These are phyloP conservation scores for Chloromonas sp. DNA, from an alignment of 163 green algal species.

Conservation along the genomic window DNA sequence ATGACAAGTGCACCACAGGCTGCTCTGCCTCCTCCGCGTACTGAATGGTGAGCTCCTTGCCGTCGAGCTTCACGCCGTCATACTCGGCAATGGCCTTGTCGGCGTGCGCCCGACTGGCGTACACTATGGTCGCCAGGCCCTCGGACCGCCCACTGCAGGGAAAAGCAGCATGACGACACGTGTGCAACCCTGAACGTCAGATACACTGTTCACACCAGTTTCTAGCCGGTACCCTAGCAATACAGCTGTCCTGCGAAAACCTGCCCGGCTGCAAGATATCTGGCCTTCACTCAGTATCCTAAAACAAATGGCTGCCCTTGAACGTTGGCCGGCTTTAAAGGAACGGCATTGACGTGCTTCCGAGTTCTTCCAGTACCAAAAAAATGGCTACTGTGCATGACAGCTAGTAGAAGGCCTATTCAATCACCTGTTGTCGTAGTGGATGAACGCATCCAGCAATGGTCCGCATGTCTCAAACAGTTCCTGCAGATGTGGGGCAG, in stretches of 20 bases:
- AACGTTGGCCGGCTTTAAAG: no score
- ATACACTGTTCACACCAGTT: no score
- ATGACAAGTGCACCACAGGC: not conserved
- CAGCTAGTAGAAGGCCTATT: no score
- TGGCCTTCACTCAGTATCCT: no score
- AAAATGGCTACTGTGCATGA: no score
- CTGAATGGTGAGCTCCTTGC: not conserved
- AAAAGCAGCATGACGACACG: not conserved
- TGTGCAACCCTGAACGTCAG: no score
- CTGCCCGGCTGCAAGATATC: no score
- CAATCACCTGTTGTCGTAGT: not conserved
- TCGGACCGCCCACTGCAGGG: not conserved
- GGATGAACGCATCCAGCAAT: not conserved
- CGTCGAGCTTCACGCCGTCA: not conserved
- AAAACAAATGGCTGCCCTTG: no score
- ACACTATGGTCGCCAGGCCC: not conserved
- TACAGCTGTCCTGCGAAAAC: no score
- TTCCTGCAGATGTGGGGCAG: not conserved
- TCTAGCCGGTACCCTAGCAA: no score
- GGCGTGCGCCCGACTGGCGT: not conserved
- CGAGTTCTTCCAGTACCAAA: no score
- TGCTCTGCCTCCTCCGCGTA: not conserved
- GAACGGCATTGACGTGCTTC: no score
- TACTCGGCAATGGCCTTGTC: conserved; percentile 1
- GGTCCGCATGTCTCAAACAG: not conserved